Base-by-base conservation (phyloP, 208 protist species). In the Sergeia podlipaevii region DNA sequence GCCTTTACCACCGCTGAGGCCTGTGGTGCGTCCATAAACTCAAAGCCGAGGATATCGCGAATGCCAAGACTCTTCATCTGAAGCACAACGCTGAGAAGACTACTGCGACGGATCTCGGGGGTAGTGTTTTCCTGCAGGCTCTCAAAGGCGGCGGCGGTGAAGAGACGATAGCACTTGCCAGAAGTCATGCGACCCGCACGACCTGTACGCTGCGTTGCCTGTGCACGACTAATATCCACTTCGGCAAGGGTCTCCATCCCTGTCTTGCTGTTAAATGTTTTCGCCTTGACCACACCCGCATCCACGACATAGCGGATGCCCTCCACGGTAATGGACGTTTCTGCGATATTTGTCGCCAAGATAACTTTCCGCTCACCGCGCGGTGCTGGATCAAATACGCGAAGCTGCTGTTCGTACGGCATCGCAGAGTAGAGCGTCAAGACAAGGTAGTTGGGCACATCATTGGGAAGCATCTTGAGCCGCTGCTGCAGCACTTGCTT, bases 311-410 rank as follows among this genome's bases (percentile, higher is more conserved):
- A 99, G 28, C 97, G 87, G 53, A 99, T 98, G 24, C 96, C 97
- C 68, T 99, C 94, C 38, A 99, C 99, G 11, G 98, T 99, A 18
- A 99, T 85, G 27, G 98, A 99, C 3, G 98, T 99, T 60, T 99
- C 97, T 28, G 98, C 98, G 65, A 99, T 99, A 78, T 99, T 99
- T 29, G 98, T 99, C 0, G 98, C 97, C 6, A 99, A 67, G 30
- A 99, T 97, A 2, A 98, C 82, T 65, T 98, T 98, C 49, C 97
- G 82, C 21, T 84, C 70, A 0, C 80, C 78, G 0, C 52, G 59
- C 5, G 91, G 80, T 23, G 91, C 80, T 0, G 95, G 87, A 54
- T 99, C 97, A 65, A 99, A 99, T 32, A 98, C 97, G 8, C 79
- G 80, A 21, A 95, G 60, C 65, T 99, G 97, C 72, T 98, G 80